Percentiles rank a stretch among this genome's conserved stretches.
Evolutionary conservation across 2,329 filamentous ascomycete genomes (phyloP).

Genomic region (Ambrosiella beaveri): DNA sequence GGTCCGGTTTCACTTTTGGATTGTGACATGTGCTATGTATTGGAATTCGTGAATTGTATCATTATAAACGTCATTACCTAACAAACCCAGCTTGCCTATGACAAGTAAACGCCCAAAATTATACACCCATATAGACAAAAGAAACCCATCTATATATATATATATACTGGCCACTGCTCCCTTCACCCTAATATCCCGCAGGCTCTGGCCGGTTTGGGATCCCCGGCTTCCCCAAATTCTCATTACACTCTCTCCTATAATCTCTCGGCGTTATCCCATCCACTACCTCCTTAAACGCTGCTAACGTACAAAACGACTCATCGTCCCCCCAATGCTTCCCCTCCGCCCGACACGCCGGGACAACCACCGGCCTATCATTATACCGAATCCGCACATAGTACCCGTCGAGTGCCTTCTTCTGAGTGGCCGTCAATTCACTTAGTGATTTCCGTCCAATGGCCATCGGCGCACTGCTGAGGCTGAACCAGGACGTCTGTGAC

Average conservation of each 20-base stretch:
- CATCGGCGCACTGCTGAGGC: background rate
- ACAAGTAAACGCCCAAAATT: no score
- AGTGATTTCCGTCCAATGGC: constrained; percentile 17
- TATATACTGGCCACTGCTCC: constrained; percentile 5
- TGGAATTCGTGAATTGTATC: no score
- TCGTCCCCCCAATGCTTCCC: constrained; percentile 80
- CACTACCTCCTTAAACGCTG: constrained; percentile 81
- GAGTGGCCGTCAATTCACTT: constrained; percentile 34
- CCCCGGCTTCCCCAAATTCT: constrained; percentile 25
- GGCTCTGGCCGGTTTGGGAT: constrained; percentile 33
- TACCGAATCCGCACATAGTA: constrained; percentile 86
- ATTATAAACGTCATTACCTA: no score
- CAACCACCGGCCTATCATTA: constrained; percentile 65
- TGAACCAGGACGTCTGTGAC: background rate
- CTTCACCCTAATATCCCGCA: constrained; percentile 28
- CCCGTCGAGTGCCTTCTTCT: constrained; percentile 45
- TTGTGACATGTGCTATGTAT: no score
- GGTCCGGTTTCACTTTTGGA: no score
- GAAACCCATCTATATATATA: background rate
- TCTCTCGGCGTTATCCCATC: constrained; percentile 74
- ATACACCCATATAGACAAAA: no score
- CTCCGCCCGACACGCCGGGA: constrained; percentile 60
- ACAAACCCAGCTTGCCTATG: no score
- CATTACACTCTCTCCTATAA: constrained; percentile 47
- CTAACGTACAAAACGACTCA: constrained; percentile 76